phyloP scores from a whole-genome alignment of 169 alveolate genomes.

The Eimeria tenella region DNA sequence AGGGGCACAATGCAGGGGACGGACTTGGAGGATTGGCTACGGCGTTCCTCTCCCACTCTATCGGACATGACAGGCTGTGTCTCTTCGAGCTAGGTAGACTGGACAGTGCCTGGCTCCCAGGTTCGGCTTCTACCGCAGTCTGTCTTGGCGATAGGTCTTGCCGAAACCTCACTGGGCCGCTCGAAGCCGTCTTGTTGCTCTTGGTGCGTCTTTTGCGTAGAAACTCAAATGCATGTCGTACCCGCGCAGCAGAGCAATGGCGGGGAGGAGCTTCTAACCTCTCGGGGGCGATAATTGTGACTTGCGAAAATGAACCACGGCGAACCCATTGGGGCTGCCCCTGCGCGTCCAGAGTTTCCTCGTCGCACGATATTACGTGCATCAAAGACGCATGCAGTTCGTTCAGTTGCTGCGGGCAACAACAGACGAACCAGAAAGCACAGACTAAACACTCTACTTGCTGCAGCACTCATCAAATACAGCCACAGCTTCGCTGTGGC shows the following conservation, averaged over 20 bases:
- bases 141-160: not conserved
- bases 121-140: not conserved
- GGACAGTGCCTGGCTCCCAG: not conserved
- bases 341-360: slow-evolving; percentile 57
- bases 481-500: too few relatives aligned
- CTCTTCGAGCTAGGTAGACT: not conserved
- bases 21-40: slow-evolving; percentile 37
- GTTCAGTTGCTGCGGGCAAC: slow-evolving; percentile 47
- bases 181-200: not conserved
- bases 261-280: slow-evolving; percentile 55
- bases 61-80: not conserved
- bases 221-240: slow-evolving; percentile 39
- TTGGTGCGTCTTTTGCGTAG: slow-evolving; percentile 46
- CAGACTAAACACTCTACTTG: not conserved
- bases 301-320: slow-evolving; percentile 35
- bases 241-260: slow-evolving; percentile 58
- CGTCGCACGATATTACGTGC: slow-evolving; percentile 37
- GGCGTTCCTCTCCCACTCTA: slow-evolving; percentile 50
- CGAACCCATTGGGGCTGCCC: slow-evolving; percentile 59
- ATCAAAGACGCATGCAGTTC: slow-evolving; percentile 53
- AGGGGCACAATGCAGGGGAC: not conserved
- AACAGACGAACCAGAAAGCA: not conserved
- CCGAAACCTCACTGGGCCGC: not conserved
- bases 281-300: slow-evolving; percentile 35
- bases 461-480: too few relatives aligned